Evolutionary conservation across 208 protist species (phyloP), one percentile per base, ranked within the genome.

Genomic region (Naegleria lovaniensis): DNA sequence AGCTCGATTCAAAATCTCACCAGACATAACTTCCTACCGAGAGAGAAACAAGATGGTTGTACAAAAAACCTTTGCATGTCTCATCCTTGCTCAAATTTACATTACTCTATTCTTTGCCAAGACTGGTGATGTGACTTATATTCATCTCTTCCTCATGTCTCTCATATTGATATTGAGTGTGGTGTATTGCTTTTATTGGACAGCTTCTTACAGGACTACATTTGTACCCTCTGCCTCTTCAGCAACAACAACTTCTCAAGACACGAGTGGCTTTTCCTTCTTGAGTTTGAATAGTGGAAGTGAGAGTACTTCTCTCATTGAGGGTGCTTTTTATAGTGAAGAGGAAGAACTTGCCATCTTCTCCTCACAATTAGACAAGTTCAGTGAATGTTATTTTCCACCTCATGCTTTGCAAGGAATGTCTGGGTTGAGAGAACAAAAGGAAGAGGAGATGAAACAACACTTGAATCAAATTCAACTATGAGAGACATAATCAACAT

Each of bases 141-240:
- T 88, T 33, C 85, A 52, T 43, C 29, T 48, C 39, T 43, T 48
- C 29, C 15, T 85, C 16, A 51, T 85, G 15, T 85, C 36, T 48
- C 16, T 85, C 5, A 43, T 85, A 48, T 40, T 40, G 25, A 85
- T 43, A 33, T 48, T 85, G 41, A 48, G 16, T 48, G 13, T 85
- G 43, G n/a, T 85, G 39, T 85, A 85, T 85, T 40, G 16, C n/a
- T 25, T 85, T 48, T 48, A 51, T 48, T 85, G 83, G 83, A 85
- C n/a, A 19, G 25, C 41, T 43, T 16, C 9, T 40, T 85, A 85
- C 38, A 85, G 13, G 38, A 40, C 39, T 29, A 33, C 15, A 5
- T 85, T 43, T 48, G 25, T 43, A 43, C 55, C 55, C 11, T 67
- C 22, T 29, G 55, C 3, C 19, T 4, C 55, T 9, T 48, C 43